Evolutionary conservation across 768 basidiomycete genomes (phyloP).

Genomic region (Daedaleopsis sinensis): DNA sequence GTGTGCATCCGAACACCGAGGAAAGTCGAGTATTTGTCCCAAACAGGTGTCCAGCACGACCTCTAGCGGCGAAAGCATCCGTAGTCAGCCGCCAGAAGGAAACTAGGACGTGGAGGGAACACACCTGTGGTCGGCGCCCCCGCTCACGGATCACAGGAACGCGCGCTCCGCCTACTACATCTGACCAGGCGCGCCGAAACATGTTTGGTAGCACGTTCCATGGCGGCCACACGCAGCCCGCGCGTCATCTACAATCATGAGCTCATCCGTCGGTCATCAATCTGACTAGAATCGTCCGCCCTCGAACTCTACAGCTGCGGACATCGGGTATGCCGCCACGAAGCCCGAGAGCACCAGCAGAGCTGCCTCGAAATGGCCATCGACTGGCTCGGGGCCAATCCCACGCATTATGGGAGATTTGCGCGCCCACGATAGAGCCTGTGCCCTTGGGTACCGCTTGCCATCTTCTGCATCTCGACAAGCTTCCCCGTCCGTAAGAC

Average conservation of each 20-base stretch:
- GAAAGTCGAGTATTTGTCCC: not conserved
- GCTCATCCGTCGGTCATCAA: conserved; percentile 22
- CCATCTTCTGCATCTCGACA: conserved; percentile 17
- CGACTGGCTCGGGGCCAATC: conserved; percentile 14
- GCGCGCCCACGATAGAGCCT: conserved; percentile 8
- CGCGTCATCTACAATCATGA: conserved; percentile 21
- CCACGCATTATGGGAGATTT: conserved; percentile 12
- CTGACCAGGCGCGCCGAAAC: conserved; percentile 17
- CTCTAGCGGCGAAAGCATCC: conserved; percentile 1
- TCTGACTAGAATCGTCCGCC: conserved; percentile 25
- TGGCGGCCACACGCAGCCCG: conserved; percentile 7
- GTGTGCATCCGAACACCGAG: conserved; percentile 10
- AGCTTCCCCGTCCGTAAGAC: conserved; percentile 1
- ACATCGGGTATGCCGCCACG: conserved; percentile 13
- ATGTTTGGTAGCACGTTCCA: conserved; percentile 26
- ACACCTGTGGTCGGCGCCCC: conserved; percentile 7
- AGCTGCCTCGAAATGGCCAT: conserved; percentile 21
- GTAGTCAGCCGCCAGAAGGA: conserved; percentile 1
- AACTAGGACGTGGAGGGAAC: conserved; percentile 1
- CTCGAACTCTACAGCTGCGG: conserved; percentile 23
- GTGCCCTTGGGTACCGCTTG: conserved; percentile 12
- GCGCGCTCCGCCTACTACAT: conserved; percentile 19
- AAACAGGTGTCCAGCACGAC: not conserved
- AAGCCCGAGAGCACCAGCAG: conserved; percentile 15
- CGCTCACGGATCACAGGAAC: conserved; percentile 19